Evolutionary conservation across 31 red algal species (phyloP).

Genomic region (Asparagopsis taxiformis): DNA sequence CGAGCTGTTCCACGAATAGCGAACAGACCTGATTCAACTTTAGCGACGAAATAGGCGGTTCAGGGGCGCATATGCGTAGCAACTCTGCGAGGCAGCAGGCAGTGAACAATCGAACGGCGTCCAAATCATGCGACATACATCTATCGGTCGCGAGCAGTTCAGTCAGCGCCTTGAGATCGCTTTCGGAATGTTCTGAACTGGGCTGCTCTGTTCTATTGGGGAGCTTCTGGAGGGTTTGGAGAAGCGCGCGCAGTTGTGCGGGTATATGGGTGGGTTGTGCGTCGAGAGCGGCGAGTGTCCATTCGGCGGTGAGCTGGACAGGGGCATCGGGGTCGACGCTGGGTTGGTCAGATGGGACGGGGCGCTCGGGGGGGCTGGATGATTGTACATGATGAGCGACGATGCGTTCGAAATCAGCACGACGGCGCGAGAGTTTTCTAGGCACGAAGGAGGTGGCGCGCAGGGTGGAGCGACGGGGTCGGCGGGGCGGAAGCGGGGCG

Average conservation of each 20-base stretch:
- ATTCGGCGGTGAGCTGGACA: slow-evolving; percentile 10
- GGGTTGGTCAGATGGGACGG: not conserved
- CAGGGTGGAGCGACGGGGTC: slow-evolving; percentile 30
- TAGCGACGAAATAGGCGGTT: slow-evolving; percentile 38
- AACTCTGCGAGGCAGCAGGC: slow-evolving; percentile 61
- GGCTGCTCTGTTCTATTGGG: not conserved
- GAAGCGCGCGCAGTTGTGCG: not conserved
- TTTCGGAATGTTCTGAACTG: not conserved
- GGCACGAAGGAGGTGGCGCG: slow-evolving; percentile 6
- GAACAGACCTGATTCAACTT: slow-evolving; percentile 37
- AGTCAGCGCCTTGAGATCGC: slow-evolving; percentile 30
- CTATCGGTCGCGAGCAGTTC: slow-evolving; percentile 25
- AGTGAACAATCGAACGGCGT: slow-evolving; percentile 30
- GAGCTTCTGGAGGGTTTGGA: slow-evolving; percentile 1
- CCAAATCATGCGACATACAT: slow-evolving; percentile 35
- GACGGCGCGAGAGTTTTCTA: slow-evolving; percentile 18
- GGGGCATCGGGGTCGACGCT: too few relatives aligned
- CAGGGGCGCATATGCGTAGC: slow-evolving; percentile 57
- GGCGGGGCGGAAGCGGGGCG: slow-evolving; percentile 42
- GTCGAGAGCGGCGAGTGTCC: slow-evolving; percentile 4
- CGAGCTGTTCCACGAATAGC: slow-evolving; percentile 63
- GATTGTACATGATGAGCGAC: slow-evolving; percentile 30
- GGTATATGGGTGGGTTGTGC: not conserved
- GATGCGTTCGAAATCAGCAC: slow-evolving; percentile 45
- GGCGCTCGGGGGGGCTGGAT: not conserved